Percentiles rank a stretch among this genome's conserved stretches.
Evolutionary conservation across 1,139 yeast species (phyloP).

Genomic region (Blastobotrys raffinosifermentans): DNA sequence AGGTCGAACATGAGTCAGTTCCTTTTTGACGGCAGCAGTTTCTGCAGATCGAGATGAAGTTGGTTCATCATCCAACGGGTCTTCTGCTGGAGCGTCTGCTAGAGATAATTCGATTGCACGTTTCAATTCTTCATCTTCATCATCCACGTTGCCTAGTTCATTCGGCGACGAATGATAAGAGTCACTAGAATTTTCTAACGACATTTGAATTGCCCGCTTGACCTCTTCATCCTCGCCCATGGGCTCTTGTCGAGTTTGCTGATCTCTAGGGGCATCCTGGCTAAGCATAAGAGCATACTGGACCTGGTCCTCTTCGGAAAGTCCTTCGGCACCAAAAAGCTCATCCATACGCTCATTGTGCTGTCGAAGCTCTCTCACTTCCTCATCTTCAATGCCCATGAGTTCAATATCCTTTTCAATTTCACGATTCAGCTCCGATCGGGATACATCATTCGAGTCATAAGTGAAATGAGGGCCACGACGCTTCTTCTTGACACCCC

Average conservation of each 20-base stretch:
- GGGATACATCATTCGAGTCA: slow-evolving; percentile 1
- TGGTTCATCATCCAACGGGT: slow-evolving; percentile 1
- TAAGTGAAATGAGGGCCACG: slow-evolving; percentile 4
- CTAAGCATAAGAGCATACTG: slow-evolving; percentile 39
- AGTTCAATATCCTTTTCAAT: slow-evolving; percentile 29
- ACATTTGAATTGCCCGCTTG: slow-evolving; percentile 34
- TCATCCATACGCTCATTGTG: slow-evolving; percentile 26
- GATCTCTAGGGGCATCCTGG: slow-evolving; percentile 14
- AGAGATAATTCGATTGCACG: slow-evolving; percentile 22
- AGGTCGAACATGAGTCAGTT: neutral
- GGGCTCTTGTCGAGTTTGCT: neutral
- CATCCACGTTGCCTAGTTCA: slow-evolving; percentile 26
- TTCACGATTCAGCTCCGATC: slow-evolving; percentile 16
- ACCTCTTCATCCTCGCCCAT: slow-evolving; percentile 26
- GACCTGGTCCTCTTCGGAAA: slow-evolving; percentile 40
- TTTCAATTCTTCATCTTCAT: slow-evolving; percentile 25
- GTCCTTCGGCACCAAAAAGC: slow-evolving; percentile 31
- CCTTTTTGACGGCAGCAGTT: neutral
- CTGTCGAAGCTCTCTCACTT: slow-evolving; percentile 30
- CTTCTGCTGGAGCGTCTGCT: slow-evolving; percentile 7
- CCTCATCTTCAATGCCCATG: slow-evolving; percentile 32
- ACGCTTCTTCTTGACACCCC: slow-evolving; percentile 23
- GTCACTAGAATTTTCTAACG: slow-evolving; percentile 26
- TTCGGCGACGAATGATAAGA: slow-evolving; percentile 4
- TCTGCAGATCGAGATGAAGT: slow-evolving; percentile 3